phyloP scores from a whole-genome alignment of 129 eudicot genomes.

The Chrysanthemum makinoi region DNA sequence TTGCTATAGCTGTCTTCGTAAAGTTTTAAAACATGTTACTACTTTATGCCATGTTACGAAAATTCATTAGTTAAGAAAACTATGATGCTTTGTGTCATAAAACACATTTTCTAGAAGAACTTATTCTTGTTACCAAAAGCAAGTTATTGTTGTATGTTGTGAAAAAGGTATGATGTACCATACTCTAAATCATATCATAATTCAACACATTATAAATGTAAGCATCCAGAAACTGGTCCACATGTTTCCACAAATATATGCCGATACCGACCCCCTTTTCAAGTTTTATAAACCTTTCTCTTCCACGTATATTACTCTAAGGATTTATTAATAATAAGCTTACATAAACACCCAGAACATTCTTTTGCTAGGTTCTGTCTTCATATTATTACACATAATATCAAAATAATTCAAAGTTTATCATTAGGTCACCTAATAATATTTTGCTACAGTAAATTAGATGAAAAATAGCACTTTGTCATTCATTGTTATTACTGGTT shows the following conservation, averaged over 20 bases:
- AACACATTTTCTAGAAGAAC: background rate
- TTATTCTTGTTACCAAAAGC: background rate
- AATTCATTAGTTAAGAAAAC: background rate
- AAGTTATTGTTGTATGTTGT: constrained; percentile 1
- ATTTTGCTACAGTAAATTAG: background rate
- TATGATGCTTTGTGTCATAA: background rate
- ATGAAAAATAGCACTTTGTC: background rate
- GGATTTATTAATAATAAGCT: too few relatives aligned
- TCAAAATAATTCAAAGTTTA: background rate
- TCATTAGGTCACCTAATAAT: background rate
- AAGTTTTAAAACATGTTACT: background rate
- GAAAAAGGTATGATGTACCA: constrained; percentile 15
- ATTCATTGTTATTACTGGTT: background rate
- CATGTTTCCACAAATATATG: background rate
- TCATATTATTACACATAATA: background rate
- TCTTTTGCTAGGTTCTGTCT: too few relatives aligned
- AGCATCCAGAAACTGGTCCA: background rate
- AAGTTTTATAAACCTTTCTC: background rate
- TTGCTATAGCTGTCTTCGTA: background rate
- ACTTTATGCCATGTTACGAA: background rate
- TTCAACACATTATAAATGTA: constrained; percentile 12
- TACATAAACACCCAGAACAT: too few relatives aligned
- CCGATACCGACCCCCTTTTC: background rate
- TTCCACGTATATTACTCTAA: background rate
- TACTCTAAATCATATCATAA: constrained; percentile 6